A percentile compares a stretch with the other conserved stretches of the same genome.
Evolutionary conservation across 129 eudicot genomes (phyloP).

Genomic region (Saposhnikovia divaricata): DNA sequence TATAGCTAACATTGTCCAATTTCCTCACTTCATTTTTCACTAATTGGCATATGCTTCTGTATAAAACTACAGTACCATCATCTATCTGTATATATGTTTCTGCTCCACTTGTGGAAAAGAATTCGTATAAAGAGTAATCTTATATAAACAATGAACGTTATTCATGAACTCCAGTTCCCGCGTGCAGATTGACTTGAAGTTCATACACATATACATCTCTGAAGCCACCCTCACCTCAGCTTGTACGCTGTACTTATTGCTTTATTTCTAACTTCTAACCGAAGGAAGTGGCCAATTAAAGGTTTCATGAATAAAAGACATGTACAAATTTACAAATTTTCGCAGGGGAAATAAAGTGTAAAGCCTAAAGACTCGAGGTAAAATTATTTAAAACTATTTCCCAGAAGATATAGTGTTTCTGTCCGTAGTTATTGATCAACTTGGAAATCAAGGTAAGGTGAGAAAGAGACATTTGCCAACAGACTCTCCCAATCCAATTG

Average conservation of each 20-base stretch:
- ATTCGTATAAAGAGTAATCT: neutral
- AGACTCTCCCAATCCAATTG: conserved; percentile 72
- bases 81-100: neutral
- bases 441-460: conserved; percentile 72
- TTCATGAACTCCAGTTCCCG: neutral
- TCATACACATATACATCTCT: neutral
- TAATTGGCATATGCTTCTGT: no score
- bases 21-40: no score
- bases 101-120: neutral
- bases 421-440: conserved; percentile 9
- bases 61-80: no score
- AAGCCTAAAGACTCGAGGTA: neutral
- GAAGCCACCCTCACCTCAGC: neutral
- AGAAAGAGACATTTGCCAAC: conserved; percentile 67
- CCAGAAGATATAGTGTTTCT: neutral
- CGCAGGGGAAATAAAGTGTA: neutral
- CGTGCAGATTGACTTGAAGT: neutral
- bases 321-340: neutral
- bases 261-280: neutral
- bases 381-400: neutral
- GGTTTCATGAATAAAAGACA: neutral
- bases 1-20: no score
- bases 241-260: neutral
- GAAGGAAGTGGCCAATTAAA: neutral
- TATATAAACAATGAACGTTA: neutral